Evolutionary conservation across 306 rosid genomes (phyloP), one percentile per base, ranked within the genome.

Genomic region (Canavalia gladiata): DNA sequence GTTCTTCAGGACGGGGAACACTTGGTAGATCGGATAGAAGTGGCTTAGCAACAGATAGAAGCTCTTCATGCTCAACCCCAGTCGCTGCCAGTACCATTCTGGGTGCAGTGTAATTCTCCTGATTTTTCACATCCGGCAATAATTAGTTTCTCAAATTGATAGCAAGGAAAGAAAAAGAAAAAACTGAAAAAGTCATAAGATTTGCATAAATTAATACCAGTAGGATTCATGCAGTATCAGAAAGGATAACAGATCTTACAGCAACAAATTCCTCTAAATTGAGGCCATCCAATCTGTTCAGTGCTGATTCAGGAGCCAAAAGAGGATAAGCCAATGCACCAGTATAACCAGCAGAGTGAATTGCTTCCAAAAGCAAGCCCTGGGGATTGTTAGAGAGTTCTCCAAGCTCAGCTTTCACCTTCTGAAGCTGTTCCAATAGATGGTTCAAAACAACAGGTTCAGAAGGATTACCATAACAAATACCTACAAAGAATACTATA

Each of bases 91-190:
- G 97, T 78, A 94, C 99, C 86, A 96, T 88, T 82, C 97, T 86
- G 64, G 97, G 94, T 74, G 99, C 99, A 37, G 97, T 93, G 86
- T 96, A 96, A 86, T 96, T 91, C 72, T 96, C 98, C 99, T 96
- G 86, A 74, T 80, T 88, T 81, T 72, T 62, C 46, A 67, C 13
- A 87, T 70, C 59, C 35, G 31, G 54, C 51, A 80, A 76, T 55
- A 83, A 65, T 74, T 51, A 88, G 85, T 57, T 76, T 50, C 72
- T 35, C 49, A 63, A 63, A 51, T 25, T 69, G 45, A 80, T 13
- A n/a, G 12, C 30, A 52, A n/a, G 72, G 49, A 57, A 60, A 33
- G 13, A 57, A 6, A 60, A 57, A 56, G 46, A 30, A 55, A 42
- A 41, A 67, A 9, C 13, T 0, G 7, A n/a, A 58, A 25, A 69